Evolutionary conservation across 164 flowering plant species (phyloP), one percentile per base, ranked within the genome.

Genomic region (Sedum album): DNA sequence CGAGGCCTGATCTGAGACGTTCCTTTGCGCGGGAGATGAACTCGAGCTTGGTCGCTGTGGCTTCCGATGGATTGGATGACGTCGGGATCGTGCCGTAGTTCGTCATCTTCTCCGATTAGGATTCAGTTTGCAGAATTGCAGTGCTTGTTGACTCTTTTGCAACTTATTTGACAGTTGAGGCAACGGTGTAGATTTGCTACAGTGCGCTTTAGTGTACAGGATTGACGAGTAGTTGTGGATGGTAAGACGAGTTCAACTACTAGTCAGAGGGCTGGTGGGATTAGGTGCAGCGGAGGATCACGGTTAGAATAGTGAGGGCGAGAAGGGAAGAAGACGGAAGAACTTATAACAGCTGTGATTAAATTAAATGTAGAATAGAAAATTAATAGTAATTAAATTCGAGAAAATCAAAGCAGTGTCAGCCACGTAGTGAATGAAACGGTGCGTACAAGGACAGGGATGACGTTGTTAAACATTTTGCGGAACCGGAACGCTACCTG

Each of bases 21-120:
- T 77, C 77, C 61, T 80, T 86, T 39, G 85, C 83, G 68, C 86
- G 82, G 18, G 87, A 77, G 73, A 88, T 33, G 86, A 60, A 82
- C 26, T 80, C 83, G 62, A 75, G 77, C 44, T 74, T 73, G 1
- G 79, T 21, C 2, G 78, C 21, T 9, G 73, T 60, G 20, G 55
- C 61, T 57, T 76, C 46, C 73, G 71, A 18, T 23, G 31, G 21
- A 5, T 75, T 36, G 10, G 84, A 65, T 0, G 84, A 75, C 55
- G 88, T 77, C 63, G 93, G 85, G 11, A 88, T 88, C 8, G 90
- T 83, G 70, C 90, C 90, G 81, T 88, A 88, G 26, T 55, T 77
- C 18, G 90, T 80, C 87, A 82, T 84, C 41, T 33, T 53, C 13
- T 6, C 60, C 38, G 41, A 63, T 31, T 33, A 8, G 33, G 42